Conservation (phyloP, 2,329 filamentous ascomycete species). For the Phyllosticta citriasiana region DNA sequence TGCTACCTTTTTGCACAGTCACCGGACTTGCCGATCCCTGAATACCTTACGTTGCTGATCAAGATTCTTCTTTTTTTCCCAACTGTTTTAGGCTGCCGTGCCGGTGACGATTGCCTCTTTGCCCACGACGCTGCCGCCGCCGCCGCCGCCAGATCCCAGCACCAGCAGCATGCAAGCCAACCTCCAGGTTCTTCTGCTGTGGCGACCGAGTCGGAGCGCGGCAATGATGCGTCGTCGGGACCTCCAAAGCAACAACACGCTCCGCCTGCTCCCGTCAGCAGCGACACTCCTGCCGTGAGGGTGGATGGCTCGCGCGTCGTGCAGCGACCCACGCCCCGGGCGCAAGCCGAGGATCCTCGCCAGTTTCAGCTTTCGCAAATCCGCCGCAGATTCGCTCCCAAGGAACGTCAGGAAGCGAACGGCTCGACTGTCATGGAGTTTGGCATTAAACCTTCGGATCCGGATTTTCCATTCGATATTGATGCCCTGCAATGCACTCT, state of each 20-base stretch:
- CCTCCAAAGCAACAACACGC: slow-evolving; percentile 6
- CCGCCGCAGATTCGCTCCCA: slow-evolving; percentile 52
- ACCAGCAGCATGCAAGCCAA: not conserved
- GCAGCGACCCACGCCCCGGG: slow-evolving; percentile 54
- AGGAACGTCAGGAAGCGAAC: slow-evolving; percentile 32
- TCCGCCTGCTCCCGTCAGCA: slow-evolving; percentile 9
- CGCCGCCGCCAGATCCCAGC: not conserved
- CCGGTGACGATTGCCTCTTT: slow-evolving; percentile 42
- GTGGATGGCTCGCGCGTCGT: slow-evolving; percentile 43
- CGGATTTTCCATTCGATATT: slow-evolving; percentile 74
- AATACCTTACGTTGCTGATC: not conserved
- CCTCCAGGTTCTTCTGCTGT: slow-evolving; percentile 5
- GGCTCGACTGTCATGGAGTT: slow-evolving; percentile 52
- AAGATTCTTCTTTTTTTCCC: not conserved
- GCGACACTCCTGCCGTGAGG: slow-evolving; percentile 9
- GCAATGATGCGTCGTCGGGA: slow-evolving; percentile 1
- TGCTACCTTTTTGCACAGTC: slow-evolving; percentile 9
- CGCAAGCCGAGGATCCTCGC: slow-evolving; percentile 57
- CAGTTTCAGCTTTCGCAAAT: slow-evolving; percentile 68
- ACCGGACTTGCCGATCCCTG: not conserved
- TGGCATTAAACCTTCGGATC: slow-evolving; percentile 62
- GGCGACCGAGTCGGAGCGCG: slow-evolving; percentile 11
- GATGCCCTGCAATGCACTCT: slow-evolving; percentile 58
- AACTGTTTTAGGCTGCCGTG: slow-evolving; percentile 37
- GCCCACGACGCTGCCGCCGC: slow-evolving; percentile 32